Conservation (phyloP, 73 alveolate species). For the Paramecium sonneborni region DNA sequence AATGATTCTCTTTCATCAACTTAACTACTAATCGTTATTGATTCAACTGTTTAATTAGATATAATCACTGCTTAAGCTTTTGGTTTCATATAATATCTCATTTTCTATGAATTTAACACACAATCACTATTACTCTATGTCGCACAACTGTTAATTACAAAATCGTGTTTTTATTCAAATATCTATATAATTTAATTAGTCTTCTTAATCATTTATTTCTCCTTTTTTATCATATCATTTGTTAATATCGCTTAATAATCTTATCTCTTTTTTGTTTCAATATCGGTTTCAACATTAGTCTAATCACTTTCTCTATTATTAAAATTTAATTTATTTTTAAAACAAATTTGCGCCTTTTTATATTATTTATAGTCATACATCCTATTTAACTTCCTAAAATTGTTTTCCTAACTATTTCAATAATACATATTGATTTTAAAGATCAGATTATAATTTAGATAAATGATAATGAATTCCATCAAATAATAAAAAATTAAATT, state of each 20-base stretch:
- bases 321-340: neutral
- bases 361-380: neutral
- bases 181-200: neutral
- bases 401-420: neutral
- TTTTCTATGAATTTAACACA: neutral
- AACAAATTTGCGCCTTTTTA: neutral
- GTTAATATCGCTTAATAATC: neutral
- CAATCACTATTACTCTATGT: neutral
- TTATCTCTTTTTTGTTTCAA: neutral
- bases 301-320: neutral
- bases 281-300: neutral
- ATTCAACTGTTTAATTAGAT: neutral
- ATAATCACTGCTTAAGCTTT: neutral
- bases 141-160: neutral
- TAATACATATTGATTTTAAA: neutral
- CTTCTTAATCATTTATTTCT: neutral
- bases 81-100: neutral
- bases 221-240: neutral
- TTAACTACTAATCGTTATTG: neutral
- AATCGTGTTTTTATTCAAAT: neutral
- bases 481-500: neutral
- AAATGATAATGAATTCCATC: neutral
- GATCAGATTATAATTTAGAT: neutral
- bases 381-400: neutral
- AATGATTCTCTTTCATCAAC: neutral